Conservation (phyloP, 805 yeast species). For the Lipomyces japonicus region DNA sequence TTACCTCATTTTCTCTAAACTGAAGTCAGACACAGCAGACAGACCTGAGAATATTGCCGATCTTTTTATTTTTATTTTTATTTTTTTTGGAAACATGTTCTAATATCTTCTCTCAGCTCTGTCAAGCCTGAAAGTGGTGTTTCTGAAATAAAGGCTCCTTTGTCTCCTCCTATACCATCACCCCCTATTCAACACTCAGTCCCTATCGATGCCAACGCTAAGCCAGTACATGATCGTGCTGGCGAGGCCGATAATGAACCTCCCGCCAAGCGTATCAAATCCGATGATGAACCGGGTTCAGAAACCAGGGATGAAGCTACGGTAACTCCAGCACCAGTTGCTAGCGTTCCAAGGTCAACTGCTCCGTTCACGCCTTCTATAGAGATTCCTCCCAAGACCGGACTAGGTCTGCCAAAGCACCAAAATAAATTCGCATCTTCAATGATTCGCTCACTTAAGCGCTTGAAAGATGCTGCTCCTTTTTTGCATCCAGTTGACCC, state of each 20-base stretch:
- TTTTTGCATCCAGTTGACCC: constrained; percentile 88
- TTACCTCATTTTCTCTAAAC: no score
- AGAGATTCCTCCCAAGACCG: neutral
- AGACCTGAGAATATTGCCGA: no score
- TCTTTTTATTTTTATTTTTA: no score
- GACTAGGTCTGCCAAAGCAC: constrained; percentile 46
- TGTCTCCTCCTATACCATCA: constrained; percentile 29
- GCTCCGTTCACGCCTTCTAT: neutral
- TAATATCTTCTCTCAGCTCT: neutral
- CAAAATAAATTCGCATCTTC: constrained; percentile 77
- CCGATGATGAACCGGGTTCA: constrained; percentile 6
- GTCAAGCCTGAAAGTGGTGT: no score
- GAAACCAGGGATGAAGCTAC: neutral
- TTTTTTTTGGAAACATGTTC: no score
- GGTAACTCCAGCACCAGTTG: neutral
- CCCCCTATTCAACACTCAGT: constrained; percentile 25
- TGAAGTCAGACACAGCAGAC: no score
- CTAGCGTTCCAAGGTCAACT: neutral
- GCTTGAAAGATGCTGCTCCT: constrained; percentile 89
- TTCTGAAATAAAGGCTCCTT: constrained; percentile 11
- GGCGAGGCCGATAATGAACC: constrained; percentile 15
- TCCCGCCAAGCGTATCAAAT: constrained; percentile 23
- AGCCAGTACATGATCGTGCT: constrained; percentile 7
- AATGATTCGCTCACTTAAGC: constrained; percentile 77
- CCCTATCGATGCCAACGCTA: neutral